Evolutionary conservation across 345 rosid genomes (phyloP).

Genomic region (Acer saccharum): DNA sequence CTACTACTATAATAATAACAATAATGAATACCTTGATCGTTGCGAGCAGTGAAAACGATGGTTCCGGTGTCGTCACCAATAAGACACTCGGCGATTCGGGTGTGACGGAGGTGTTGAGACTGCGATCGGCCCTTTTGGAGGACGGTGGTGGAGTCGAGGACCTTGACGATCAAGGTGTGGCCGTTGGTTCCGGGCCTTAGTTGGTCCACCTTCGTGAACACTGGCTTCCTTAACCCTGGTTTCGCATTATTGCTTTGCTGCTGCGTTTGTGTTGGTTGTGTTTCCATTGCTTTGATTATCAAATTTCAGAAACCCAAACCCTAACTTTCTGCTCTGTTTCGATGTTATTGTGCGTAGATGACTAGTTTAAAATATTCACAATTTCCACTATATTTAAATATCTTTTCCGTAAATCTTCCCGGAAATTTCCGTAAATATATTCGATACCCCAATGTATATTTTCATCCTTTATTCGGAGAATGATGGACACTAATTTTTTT

Average conservation of each 20-base stretch:
- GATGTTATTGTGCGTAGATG: no score
- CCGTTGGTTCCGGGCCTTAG: constrained; percentile 49
- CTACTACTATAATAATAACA: no score
- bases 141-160: constrained; percentile 34
- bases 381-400: no score
- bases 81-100: constrained; percentile 51
- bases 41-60: constrained; percentile 45
- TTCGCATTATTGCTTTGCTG: constrained; percentile 17
- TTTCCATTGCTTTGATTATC: constrained; percentile 7
- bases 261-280: constrained; percentile 11
- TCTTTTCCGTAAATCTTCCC: no score
- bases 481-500: no score
- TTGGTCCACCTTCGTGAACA: constrained; percentile 47
- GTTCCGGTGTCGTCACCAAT: constrained; percentile 51
- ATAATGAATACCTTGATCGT: constrained; percentile 39
- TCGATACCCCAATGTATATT: no score
- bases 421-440: no score
- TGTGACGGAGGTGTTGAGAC: constrained; percentile 33
- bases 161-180: constrained; percentile 42
- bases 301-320: constrained; percentile 21
- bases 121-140: constrained; percentile 37
- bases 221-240: constrained; percentile 44
- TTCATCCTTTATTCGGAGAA: no score
- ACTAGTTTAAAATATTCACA: no score
- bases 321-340: background rate